These are phyloP conservation scores for Bryoerythrophyllum caledonicum DNA, from an alignment of 225 moss, liverwort and hornwort species.

Conservation along the genomic window DNA sequence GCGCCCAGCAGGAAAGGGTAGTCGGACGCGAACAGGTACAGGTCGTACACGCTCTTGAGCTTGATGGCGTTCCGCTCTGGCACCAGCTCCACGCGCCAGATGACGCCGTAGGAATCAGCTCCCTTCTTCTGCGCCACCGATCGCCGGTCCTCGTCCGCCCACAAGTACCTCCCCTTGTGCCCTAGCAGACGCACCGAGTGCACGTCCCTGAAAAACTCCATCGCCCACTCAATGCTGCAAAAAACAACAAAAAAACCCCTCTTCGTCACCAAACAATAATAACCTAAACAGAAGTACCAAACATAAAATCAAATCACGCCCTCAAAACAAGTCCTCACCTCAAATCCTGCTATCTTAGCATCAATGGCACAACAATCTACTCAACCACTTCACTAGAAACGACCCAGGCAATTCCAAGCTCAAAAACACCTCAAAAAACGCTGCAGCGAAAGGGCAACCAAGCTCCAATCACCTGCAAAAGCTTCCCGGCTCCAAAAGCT, in stretches of 20 bases:
- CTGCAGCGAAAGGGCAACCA: neutral
- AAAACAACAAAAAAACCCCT: neutral
- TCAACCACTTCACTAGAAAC: too few relatives aligned
- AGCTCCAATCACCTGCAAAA: constrained; percentile 4
- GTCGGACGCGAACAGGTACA: constrained; percentile 61
- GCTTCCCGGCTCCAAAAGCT: neutral
- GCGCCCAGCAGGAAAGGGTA: constrained; percentile 51
- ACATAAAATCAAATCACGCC: neutral
- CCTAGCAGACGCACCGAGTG: constrained; percentile 69
- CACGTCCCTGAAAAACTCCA: constrained; percentile 77
- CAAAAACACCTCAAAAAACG: neutral
- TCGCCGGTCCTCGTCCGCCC: constrained; percentile 80
- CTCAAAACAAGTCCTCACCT: neutral
- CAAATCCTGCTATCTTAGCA: neutral
- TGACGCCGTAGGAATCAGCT: constrained; percentile 41
- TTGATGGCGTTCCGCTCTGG: constrained; percentile 52
- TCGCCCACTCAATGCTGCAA: constrained; percentile 27
- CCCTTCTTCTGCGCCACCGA: constrained; percentile 60
- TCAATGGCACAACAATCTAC: neutral
- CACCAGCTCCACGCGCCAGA: constrained; percentile 75
- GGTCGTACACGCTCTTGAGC: constrained; percentile 71
- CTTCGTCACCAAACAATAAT: neutral
- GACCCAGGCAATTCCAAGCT: too few relatives aligned
- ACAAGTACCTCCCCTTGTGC: constrained; percentile 72
- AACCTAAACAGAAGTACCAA: neutral